Percentiles rank a stretch among this genome's conserved stretches.
These are phyloP conservation scores for Blastobotrys americana DNA, from an alignment of 805 yeast species.

Conservation along the genomic window DNA sequence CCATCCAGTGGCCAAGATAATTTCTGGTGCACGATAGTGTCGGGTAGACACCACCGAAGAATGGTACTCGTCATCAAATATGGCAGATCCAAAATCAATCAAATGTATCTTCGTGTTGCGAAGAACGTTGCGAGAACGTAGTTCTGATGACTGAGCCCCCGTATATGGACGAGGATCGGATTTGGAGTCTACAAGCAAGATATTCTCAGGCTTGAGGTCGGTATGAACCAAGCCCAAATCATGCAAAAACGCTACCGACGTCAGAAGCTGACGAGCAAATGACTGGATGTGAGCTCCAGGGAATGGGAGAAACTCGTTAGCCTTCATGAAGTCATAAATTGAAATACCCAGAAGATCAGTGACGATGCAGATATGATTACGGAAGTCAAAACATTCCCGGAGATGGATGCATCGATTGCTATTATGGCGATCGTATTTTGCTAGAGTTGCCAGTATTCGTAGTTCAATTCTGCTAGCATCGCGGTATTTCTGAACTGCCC, in stretches of 20 bases:
- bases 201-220: slow-evolving; percentile 94
- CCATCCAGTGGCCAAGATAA: slow-evolving; percentile 93
- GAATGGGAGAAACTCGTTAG: slow-evolving; percentile 77
- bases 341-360: slow-evolving; percentile 82
- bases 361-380: slow-evolving; percentile 90
- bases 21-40: slow-evolving; percentile 96
- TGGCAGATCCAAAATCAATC: slow-evolving; percentile 96
- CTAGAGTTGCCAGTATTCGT: slow-evolving; percentile 67
- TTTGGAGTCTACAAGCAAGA: slow-evolving; percentile 55
- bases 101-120: slow-evolving; percentile 76
- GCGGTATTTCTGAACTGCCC: slow-evolving; percentile 87
- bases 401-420: slow-evolving; percentile 74
- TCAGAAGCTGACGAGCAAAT: slow-evolving; percentile 73
- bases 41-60: slow-evolving; percentile 87
- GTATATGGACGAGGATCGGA: slow-evolving; percentile 33
- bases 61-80: slow-evolving; percentile 91
- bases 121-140: slow-evolving; percentile 42
- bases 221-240: slow-evolving; percentile 89
- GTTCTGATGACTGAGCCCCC: slow-evolving; percentile 23
- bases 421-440: slow-evolving; percentile 61
- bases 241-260: slow-evolving; percentile 83
- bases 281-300: slow-evolving; percentile 92
- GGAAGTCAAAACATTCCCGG: slow-evolving; percentile 82
- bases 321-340: slow-evolving; percentile 82
- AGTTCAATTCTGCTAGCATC: slow-evolving; percentile 94